Base-by-base conservation (phyloP, 2,329 filamentous ascomycete genomes). In the Phyllachora maydis region DNA sequence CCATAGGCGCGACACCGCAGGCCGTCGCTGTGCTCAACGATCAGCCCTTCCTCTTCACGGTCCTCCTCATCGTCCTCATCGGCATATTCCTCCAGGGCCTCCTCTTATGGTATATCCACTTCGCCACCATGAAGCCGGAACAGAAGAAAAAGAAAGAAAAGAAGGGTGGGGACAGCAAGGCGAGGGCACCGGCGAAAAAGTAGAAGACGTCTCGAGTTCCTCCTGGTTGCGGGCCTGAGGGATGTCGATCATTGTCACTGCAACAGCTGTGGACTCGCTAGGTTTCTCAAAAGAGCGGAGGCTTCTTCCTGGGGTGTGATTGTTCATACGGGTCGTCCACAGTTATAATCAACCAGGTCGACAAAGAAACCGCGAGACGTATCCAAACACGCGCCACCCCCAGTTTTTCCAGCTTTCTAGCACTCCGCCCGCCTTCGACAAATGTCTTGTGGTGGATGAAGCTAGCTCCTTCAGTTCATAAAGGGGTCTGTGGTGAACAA, bases 1-100 rank as follows among this genome's bases (percentile, higher is more conserved):
- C 46, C 28, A 56, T 69, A 35, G 64, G 64, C 42, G 64, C 63
- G 23, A 67, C 64, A 11, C 47, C 52, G 17, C 46, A 65, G 39
- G 63, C 62, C 33, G 59, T 69, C 35, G 60, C 59, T 32, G 54
- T 57, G 25, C 50, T 69, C 39, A 67, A 68, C 46, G 61, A 68
- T 36, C 64, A 69, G 42, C 63, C 64, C 12, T 47, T 57, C 30
- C 49, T 68, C 25, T 66, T 68, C 46, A 60, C 52, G 32, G 57
- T 59, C 31, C 56, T 69, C 29, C 31, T 68, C 31, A 41, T 65
- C 38, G 59, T 62, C 28, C 47, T 68, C 26, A 37, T 63, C 36
- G 46, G 45, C 29, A 35, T 66, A 23, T 49, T 49, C 29, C 37
- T 56, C 6, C 47, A 66, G 33, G 41, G 40, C 27, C 35, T 50